Percentiles rank a stretch among this genome's conserved stretches.
Evolutionary conservation across 768 basidiomycete genomes (phyloP).

Genomic region (Phallus indusiatus): DNA sequence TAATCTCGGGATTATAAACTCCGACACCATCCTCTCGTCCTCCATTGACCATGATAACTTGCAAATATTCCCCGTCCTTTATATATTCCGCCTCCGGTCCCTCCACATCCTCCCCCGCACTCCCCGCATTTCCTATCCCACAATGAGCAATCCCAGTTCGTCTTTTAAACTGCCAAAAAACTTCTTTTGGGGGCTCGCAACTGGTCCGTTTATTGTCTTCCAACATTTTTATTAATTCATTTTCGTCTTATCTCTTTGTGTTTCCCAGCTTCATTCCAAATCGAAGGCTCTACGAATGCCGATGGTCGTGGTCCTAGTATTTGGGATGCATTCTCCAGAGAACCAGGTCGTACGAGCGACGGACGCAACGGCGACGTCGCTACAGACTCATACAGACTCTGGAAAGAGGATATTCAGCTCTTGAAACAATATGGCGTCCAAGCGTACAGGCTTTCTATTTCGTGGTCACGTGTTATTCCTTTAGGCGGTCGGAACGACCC

Average conservation of each 20-base stretch:
- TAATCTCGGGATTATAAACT: slow-evolving; percentile 6
- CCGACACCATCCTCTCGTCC: slow-evolving; percentile 2
- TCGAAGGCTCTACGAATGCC: slow-evolving; percentile 54
- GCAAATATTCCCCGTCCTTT: slow-evolving; percentile 6
- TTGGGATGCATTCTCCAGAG: slow-evolving; percentile 64
- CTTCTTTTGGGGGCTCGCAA: slow-evolving; percentile 66
- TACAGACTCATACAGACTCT: slow-evolving; percentile 58
- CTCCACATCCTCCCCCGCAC: slow-evolving; percentile 3
- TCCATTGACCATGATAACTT: background rate
- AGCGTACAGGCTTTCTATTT: slow-evolving; percentile 66
- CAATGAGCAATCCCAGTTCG: slow-evolving; percentile 6
- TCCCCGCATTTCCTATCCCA: background rate
- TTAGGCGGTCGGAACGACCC: slow-evolving; percentile 65
- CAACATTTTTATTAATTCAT: background rate
- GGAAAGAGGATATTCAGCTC: slow-evolving; percentile 58
- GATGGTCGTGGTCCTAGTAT: slow-evolving; percentile 61
- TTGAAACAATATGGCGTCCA: slow-evolving; percentile 57
- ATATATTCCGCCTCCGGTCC: slow-evolving; percentile 7
- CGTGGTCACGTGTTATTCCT: slow-evolving; percentile 71
- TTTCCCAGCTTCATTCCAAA: slow-evolving; percentile 58
- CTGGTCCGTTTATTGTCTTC: slow-evolving; percentile 33
- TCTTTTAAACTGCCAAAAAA: slow-evolving; percentile 39
- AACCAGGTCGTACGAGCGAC: slow-evolving; percentile 60
- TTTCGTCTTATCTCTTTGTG: background rate
- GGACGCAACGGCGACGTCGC: slow-evolving; percentile 60